A percentile compares a stretch with the other conserved stretches of the same genome.
These are phyloP conservation scores for Bremia lactucae DNA, from an alignment of 352 stramenopile genomes.

Conservation along the genomic window DNA sequence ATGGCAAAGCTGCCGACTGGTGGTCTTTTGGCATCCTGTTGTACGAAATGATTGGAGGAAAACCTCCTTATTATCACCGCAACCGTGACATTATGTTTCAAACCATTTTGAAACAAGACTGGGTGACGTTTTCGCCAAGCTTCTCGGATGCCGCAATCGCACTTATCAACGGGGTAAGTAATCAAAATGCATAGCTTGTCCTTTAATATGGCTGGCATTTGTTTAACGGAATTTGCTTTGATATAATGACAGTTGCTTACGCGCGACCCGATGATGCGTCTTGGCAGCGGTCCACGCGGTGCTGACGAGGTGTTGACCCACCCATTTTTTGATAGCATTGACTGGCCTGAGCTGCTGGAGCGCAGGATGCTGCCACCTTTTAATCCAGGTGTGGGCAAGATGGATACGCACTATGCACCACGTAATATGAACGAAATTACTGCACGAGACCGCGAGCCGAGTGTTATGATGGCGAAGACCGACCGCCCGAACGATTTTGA, in stretches of 20 bases:
- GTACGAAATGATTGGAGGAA: constrained; percentile 94
- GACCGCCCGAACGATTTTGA: constrained; percentile 77
- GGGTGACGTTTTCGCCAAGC: constrained; percentile 92
- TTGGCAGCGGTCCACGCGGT: constrained; percentile 88
- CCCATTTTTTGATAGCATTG: constrained; percentile 88
- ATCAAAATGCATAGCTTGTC: neutral
- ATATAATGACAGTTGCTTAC: constrained; percentile 84
- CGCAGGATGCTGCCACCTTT: constrained; percentile 78
- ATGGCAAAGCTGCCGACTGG: constrained; percentile 90
- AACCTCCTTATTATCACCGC: constrained; percentile 85
- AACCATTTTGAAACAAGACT: constrained; percentile 87
- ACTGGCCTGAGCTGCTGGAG: constrained; percentile 82
- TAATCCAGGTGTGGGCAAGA: constrained; percentile 81
- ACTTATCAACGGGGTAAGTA: constrained; percentile 88
- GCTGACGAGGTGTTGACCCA: constrained; percentile 86
- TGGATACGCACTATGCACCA: constrained; percentile 80
- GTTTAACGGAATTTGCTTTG: constrained; percentile 14
- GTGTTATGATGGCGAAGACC: constrained; percentile 52
- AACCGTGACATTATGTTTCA: constrained; percentile 90
- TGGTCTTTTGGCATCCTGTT: constrained; percentile 91
- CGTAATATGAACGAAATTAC: constrained; percentile 86
- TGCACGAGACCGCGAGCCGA: constrained; percentile 67
- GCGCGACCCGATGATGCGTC: constrained; percentile 89
- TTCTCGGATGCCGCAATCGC: constrained; percentile 84
- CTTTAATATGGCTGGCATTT: neutral